Evolutionary conservation across 108 stramenopile species (phyloP).

Genomic region (Chaetoceros tenuissimus): DNA sequence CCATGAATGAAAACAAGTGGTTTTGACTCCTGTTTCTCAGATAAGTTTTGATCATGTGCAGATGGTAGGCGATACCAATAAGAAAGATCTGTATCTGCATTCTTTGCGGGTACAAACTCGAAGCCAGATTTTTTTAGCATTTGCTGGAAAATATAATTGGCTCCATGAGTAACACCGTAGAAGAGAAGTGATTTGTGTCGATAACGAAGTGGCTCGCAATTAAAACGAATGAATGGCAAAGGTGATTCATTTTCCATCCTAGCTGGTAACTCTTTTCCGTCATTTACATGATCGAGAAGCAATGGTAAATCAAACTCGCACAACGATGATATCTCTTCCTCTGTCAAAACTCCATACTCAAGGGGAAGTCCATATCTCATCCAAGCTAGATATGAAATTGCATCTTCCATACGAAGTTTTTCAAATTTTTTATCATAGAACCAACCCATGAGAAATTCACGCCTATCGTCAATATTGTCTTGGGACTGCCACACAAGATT

Average conservation of each 20-base stretch:
- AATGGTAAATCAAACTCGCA: not conserved
- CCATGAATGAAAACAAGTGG: slow-evolving; percentile 6
- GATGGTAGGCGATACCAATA: slow-evolving; percentile 6
- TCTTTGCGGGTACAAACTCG: not conserved
- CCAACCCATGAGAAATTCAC: slow-evolving; percentile 6
- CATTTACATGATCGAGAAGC: not conserved
- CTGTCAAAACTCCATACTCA: not conserved
- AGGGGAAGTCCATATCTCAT: slow-evolving; percentile 2
- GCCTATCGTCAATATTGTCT: not conserved
- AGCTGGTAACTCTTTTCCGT: not conserved
- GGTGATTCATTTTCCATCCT: not conserved
- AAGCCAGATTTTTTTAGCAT: not conserved
- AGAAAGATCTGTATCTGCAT: not conserved
- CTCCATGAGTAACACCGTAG: slow-evolving; percentile 4
- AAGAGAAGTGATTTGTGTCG: slow-evolving; percentile 7
- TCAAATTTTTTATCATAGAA: slow-evolving; percentile 6
- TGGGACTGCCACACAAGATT: slow-evolving; percentile 1
- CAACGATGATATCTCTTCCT: not conserved
- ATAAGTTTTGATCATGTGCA: not conserved
- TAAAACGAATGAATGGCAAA: slow-evolving; percentile 4
- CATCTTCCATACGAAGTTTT: slow-evolving; percentile 1
- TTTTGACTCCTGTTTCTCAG: not conserved
- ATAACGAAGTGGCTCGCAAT: slow-evolving; percentile 3
- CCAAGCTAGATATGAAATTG: slow-evolving; percentile 3
- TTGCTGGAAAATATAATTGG: not conserved